Percentiles rank a stretch among this genome's conserved stretches.
These are phyloP conservation scores for Zygoascus biomembranicola DNA, from an alignment of 805 yeast genomes.

Conservation along the genomic window DNA sequence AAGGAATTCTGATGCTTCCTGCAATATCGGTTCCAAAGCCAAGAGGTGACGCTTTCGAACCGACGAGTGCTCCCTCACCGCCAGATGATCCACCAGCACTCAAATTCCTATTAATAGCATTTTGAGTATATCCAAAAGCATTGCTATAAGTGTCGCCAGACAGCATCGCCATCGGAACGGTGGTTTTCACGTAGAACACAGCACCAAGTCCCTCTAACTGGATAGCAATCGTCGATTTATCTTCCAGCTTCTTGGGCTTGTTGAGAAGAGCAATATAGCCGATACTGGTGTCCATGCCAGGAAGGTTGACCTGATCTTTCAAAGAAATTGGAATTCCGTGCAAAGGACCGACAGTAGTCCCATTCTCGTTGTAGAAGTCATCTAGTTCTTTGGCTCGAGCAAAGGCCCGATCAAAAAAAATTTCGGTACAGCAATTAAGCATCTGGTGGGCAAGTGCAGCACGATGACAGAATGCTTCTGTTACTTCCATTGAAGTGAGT, in stretches of 20 bases:
- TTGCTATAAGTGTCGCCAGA: conserved; percentile 38
- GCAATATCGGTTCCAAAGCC: conserved; percentile 51
- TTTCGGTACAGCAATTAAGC: conserved; percentile 29
- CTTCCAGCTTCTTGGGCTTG: conserved; percentile 41
- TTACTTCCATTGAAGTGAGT: neutral
- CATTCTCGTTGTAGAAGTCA: conserved; percentile 37
- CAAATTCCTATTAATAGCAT: conserved; percentile 37
- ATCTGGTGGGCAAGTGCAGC: conserved; percentile 41
- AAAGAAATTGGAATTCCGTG: conserved; percentile 63
- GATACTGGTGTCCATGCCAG: conserved; percentile 57
- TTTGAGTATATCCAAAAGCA: conserved; percentile 39
- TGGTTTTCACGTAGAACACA: conserved; percentile 46
- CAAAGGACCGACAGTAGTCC: conserved; percentile 49
- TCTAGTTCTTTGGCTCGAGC: conserved; percentile 48
- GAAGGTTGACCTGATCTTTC: conserved; percentile 46
- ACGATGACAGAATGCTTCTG: neutral
- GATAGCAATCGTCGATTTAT: conserved; percentile 32
- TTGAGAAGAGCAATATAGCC: conserved; percentile 42
- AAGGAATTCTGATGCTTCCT: conserved; percentile 44
- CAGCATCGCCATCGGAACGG: conserved; percentile 44
- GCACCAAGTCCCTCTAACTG: conserved; percentile 41
- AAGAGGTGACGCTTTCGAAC: conserved; percentile 37
- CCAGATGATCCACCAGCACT: conserved; percentile 50
- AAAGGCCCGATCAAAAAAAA: conserved; percentile 51
- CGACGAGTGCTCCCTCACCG: conserved; percentile 44